These are phyloP conservation scores for Eutypella sp. DNA, from an alignment of 2,329 filamentous ascomycete genomes.

Conservation along the genomic window DNA sequence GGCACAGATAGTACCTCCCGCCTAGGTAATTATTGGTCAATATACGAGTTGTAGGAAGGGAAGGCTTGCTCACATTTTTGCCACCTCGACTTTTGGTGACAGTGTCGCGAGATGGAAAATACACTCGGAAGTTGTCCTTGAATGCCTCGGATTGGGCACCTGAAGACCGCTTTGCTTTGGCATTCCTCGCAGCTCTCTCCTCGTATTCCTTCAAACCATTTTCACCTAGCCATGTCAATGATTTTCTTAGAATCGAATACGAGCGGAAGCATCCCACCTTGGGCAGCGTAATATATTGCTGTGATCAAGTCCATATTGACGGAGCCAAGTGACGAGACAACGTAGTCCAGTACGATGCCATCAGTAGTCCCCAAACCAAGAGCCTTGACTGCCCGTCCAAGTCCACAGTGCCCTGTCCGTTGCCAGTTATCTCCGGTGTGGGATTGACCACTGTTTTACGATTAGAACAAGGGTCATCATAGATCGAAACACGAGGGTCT, in stretches of 20 bases:
- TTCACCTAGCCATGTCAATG: constrained; percentile 27
- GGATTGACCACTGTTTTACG: not conserved
- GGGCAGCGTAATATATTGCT: constrained; percentile 49
- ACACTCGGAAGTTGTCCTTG: constrained; percentile 60
- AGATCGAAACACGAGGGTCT: not conserved
- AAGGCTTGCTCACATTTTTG: constrained; percentile 33
- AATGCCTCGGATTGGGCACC: constrained; percentile 18
- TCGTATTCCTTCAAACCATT: constrained; percentile 42
- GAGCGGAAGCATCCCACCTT: constrained; percentile 36
- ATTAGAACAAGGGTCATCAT: constrained; percentile 14
- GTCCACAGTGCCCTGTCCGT: constrained; percentile 71
- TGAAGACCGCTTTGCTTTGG: constrained; percentile 24
- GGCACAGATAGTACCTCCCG: constrained; percentile 80
- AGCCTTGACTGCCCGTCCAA: constrained; percentile 60
- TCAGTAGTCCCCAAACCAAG: constrained; percentile 55
- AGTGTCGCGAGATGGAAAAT: constrained; percentile 73
- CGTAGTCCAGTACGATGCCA: constrained; percentile 65
- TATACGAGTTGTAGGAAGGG: not conserved
- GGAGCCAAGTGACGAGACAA: constrained; percentile 77
- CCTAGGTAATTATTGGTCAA: constrained; percentile 31
- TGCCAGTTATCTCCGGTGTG: too few species aligned
- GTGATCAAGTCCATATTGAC: constrained; percentile 64
- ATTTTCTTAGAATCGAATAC: constrained; percentile 2
- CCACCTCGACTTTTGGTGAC: constrained; percentile 62
- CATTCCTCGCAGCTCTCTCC: constrained; percentile 28